phyloP scores from a whole-genome alignment of 2,329 filamentous ascomycete species.

The Mycocentrospora acerina region DNA sequence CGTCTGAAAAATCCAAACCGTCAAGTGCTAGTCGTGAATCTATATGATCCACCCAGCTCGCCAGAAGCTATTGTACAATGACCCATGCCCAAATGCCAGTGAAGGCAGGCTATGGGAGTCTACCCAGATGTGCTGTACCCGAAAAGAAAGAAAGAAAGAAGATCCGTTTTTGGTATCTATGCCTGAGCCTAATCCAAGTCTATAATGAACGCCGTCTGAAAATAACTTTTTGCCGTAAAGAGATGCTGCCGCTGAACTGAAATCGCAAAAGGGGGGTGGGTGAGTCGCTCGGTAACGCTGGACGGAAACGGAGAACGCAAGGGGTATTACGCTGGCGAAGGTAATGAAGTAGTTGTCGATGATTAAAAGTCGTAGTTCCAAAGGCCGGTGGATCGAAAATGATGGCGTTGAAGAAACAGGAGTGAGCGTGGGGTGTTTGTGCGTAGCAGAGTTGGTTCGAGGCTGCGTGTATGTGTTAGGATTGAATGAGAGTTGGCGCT shows the following conservation, averaged over 20 bases:
- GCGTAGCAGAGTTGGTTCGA: too few species aligned
- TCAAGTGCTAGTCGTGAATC: conserved; percentile 34
- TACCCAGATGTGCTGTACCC: conserved; percentile 35
- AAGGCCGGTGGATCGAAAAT: conserved; percentile 18
- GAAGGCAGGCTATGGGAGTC: conserved; percentile 39
- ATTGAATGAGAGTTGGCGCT: too few species aligned
- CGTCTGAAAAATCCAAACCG: conserved; percentile 37
- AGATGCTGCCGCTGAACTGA: conserved; percentile 38
- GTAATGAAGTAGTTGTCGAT: conserved; percentile 36
- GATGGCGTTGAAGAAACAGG: conserved; percentile 17
- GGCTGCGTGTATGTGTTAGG: too few species aligned
- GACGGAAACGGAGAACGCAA: conserved; percentile 22
- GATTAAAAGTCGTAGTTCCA: conserved; percentile 41
- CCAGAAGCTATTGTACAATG: conserved; percentile 38
- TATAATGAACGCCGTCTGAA: conserved; percentile 41
- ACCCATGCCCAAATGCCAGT: conserved; percentile 30
- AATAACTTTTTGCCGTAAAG: conserved; percentile 38
- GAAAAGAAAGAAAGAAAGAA: conserved; percentile 24
- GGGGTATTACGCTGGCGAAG: conserved; percentile 44
- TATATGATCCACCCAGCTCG: conserved; percentile 25
- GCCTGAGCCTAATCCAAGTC: conserved; percentile 43
- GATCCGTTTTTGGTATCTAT: conserved; percentile 44
- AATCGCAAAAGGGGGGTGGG: conserved; percentile 25
- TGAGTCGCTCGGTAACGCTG: conserved; percentile 30
- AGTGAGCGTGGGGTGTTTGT: conserved; percentile 2